phyloP scores from a whole-genome alignment of 2,329 filamentous ascomycete genomes.

The Fusarium setosum region DNA sequence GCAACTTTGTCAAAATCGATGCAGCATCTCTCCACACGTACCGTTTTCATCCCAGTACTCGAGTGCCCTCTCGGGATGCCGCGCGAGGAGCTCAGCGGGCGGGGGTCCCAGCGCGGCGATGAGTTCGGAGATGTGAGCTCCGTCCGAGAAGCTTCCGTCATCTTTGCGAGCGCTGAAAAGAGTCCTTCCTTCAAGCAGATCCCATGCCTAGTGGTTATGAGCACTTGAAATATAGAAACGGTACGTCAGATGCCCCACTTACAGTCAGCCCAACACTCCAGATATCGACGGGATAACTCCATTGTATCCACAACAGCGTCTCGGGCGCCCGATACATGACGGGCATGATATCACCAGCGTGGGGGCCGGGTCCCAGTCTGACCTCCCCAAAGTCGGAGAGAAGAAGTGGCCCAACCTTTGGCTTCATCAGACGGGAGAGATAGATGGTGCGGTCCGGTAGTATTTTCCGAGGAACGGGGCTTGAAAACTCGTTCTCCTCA shows the following conservation, averaged over 20 bases:
- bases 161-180: neutral
- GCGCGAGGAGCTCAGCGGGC: neutral
- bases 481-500: neutral
- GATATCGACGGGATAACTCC: neutral
- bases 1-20: rapidly evolving
- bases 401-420: neutral
- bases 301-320: neutral
- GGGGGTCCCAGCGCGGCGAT: neutral
- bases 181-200: neutral
- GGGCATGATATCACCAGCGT: neutral
- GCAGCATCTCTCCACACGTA: neutral
- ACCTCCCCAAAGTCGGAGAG: neutral
- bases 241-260: no score
- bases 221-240: neutral
- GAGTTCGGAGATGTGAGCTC: neutral
- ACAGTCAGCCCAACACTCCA: neutral
- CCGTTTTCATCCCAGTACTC: neutral
- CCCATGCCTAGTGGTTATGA: neutral
- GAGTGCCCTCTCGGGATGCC: neutral
- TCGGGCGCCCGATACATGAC: neutral
- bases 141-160: neutral
- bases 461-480: neutral
- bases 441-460: neutral
- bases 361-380: neutral
- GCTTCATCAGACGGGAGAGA: neutral